Base-by-base conservation (phyloP, 257 asterid species). In the Plantago elongata region DNA sequence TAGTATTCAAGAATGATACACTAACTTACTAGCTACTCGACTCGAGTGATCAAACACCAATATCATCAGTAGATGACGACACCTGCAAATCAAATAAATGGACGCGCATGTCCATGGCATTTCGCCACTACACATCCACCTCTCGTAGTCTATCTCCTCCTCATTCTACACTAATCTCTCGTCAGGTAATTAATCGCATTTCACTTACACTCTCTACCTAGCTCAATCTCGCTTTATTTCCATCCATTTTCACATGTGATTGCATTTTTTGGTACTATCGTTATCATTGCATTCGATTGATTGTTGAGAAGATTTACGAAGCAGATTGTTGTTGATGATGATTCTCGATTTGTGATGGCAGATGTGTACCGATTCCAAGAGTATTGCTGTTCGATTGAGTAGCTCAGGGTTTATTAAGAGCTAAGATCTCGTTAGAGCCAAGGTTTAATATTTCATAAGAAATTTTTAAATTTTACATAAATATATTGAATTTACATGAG, bases 401-500 rank as follows among this genome's bases (percentile, higher is more conserved):
- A 78, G 86, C 67, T 67, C 88, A 14, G 99, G 99, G 34, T 76
- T 93, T 62, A 84, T 93, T 68, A 76, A 68, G 61, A 83, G 72
- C 67, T 90, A 89, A 69, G 99, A 95, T 29, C 69, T 93, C 13
- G 83, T 93, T 44, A 96, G 96, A 54, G 99, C n/a, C n/a, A n/a
- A n/a, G n/a, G n/a, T n/a, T n/a, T n/a, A n/a, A n/a, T n/a, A n/a
- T n/a, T n/a, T n/a, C n/a, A n/a, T n/a, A n/a, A n/a, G n/a, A n/a
- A n/a, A n/a, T n/a, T n/a, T n/a, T n/a, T n/a, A n/a, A n/a, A n/a
- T n/a, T n/a, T n/a, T n/a, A n/a, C n/a, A n/a, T n/a, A n/a, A n/a
- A n/a, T n/a, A n/a, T n/a, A n/a, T n/a, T n/a, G n/a, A n/a, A n/a
- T n/a, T n/a, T n/a, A n/a, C n/a, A n/a, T n/a, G n/a, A n/a, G n/a